Evolutionary conservation across 75 land plant genomes (phyloP), one percentile per base, ranked within the genome.

Genomic region (Pinus albicaulis): DNA sequence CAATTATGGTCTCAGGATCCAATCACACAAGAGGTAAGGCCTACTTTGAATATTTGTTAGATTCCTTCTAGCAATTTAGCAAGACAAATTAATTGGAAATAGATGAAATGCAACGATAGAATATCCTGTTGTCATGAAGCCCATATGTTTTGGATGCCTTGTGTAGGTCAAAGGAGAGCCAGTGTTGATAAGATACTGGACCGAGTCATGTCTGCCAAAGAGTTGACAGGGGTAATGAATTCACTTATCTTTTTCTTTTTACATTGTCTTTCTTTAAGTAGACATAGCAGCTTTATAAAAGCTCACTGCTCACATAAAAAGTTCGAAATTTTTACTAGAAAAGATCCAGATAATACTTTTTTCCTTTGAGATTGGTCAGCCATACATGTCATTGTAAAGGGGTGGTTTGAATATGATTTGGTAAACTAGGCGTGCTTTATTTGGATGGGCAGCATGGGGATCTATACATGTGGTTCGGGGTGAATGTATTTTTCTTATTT

Each of bases 211-310:
- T 65, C 81, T 68, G 82, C 28, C 6, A 60, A 55, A 56, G 82
- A 80, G 57, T 77, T 77, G 66, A 65, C 80, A 16, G 79, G 66
- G 79, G 82, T 79, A 20, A 25, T 53, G 55, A 6, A 25, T 28
- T 26, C 3, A 53, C n/a, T 73, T 11, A 5, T 17, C 8, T 26
- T 52, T 66, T 7, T 7, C 4, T 38, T 66, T 66, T 66, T 66
- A 44, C 48, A 66, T 19, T 4, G 15, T 15, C 17, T 63, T 66
- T 66, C 23, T 34, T 20, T 44, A 34, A 38, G 22, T 7, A 36
- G 65, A 7, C 70, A 36, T 66, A 20, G 14, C 6, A 66, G 3
- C 31, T 36, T 66, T 66, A 7, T 17, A 17, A 23, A 66, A 66
- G 44, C 22, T 38, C 16, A 4, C 48, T 66, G 71, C 52, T 38